Evolutionary conservation across 1,284 basidiomycete species (phyloP).

Genomic region (Coniferiporia sulphurascens): DNA sequence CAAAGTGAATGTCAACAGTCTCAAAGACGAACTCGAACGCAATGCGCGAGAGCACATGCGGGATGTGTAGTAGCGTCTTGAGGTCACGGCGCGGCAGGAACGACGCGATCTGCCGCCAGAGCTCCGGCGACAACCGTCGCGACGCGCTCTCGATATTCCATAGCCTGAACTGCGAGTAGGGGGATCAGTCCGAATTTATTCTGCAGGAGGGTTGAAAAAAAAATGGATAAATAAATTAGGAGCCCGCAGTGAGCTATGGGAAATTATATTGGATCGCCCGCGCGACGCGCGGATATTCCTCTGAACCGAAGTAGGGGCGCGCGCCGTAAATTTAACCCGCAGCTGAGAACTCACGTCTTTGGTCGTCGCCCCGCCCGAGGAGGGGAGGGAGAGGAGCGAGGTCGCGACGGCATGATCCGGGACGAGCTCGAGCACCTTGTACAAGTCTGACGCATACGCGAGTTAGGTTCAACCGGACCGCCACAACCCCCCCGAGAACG

Average conservation of each 20-base stretch:
- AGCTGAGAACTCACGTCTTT: conserved; percentile 22
- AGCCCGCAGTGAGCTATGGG: too few species aligned
- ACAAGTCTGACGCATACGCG: conserved; percentile 46
- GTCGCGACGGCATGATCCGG: conserved; percentile 67
- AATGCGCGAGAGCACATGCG: conserved; percentile 60
- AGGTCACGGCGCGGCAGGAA: conserved; percentile 62
- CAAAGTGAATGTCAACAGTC: conserved; percentile 57
- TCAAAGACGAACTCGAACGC: conserved; percentile 64
- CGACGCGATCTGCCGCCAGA: conserved; percentile 64
- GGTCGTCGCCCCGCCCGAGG: conserved; percentile 34
- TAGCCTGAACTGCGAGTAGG: conserved; percentile 11
- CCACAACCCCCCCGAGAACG: conserved; percentile 23
- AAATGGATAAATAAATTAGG: too few species aligned
- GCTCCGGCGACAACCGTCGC: conserved; percentile 56
- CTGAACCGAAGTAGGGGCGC: too few species aligned
- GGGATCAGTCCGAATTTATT: too few species aligned
- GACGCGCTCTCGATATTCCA: conserved; percentile 21
- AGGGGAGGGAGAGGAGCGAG: conserved; percentile 31
- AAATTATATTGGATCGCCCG: too few species aligned
- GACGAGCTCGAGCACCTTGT: conserved; percentile 57
- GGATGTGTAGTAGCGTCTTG: conserved; percentile 57
- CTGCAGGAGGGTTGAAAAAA: too few species aligned
- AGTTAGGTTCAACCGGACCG: conserved; percentile 19
- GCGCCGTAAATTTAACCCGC: too few species aligned
- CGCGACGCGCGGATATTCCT: too few species aligned